Conservation (phyloP, 805 yeast genomes). For the Sugiyamaella chiloensis region DNA sequence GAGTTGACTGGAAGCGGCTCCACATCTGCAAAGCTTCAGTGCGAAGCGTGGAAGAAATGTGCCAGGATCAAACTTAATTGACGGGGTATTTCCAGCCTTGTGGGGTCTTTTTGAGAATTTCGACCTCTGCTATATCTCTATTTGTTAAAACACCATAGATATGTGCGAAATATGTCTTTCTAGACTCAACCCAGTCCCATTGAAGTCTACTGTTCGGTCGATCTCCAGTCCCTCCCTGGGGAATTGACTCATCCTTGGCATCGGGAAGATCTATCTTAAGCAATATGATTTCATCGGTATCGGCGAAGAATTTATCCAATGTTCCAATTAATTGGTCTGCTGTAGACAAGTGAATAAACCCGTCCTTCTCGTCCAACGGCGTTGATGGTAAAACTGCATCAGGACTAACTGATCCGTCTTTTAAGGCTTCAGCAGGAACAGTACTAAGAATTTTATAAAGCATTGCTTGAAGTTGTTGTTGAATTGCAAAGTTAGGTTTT, state of each 20-base stretch:
- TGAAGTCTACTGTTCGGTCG: slow-evolving; percentile 20
- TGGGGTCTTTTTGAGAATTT: slow-evolving; percentile 9
- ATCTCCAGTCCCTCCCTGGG: slow-evolving; percentile 26
- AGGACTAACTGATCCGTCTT: slow-evolving; percentile 23
- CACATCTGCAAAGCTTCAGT: too few relatives aligned
- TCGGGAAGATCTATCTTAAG: slow-evolving; percentile 26
- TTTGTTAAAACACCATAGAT: slow-evolving; percentile 28
- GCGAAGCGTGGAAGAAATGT: too few relatives aligned
- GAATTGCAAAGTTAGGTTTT: too few relatives aligned
- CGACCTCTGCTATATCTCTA: slow-evolving; percentile 22
- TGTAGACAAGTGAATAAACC: slow-evolving; percentile 30
- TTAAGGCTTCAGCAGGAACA: slow-evolving; percentile 25
- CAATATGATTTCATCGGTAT: slow-evolving; percentile 19
- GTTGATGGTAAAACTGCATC: slow-evolving; percentile 24
- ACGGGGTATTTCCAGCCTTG: slow-evolving; percentile 7
- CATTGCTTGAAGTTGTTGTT: too few relatives aligned
- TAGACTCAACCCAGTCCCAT: slow-evolving; percentile 28
- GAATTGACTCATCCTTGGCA: slow-evolving; percentile 14
- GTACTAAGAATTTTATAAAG: slow-evolving; percentile 24
- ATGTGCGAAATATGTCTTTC: slow-evolving; percentile 26
- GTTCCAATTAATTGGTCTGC: slow-evolving; percentile 25
- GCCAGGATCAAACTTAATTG: too few relatives aligned
- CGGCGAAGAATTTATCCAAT: slow-evolving; percentile 22
- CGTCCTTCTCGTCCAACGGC: slow-evolving; percentile 28
- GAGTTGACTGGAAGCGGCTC: too few relatives aligned